These are phyloP conservation scores for Isabelozyma gotoi DNA, from an alignment of 805 yeast species.

Conservation along the genomic window DNA sequence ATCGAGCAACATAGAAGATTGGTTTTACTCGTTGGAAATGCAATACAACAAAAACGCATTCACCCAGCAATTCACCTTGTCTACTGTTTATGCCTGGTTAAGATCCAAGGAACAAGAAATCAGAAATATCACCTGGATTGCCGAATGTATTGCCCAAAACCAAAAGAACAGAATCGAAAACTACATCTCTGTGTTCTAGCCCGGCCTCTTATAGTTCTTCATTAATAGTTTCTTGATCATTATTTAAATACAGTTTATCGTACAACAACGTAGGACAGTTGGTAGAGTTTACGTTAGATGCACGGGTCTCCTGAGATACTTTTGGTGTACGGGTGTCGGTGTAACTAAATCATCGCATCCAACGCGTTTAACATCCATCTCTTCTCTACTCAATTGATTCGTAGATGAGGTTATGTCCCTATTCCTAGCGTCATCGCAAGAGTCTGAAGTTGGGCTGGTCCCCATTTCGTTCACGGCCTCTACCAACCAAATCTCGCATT, in stretches of 20 bases:
- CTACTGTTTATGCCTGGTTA: conserved; percentile 95
- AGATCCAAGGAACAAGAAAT: conserved; percentile 95
- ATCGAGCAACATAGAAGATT: conserved; percentile 81
- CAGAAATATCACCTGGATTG: conserved; percentile 98
- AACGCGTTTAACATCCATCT: background rate
- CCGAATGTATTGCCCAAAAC: conserved; percentile 98
- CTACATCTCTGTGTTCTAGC: conserved; percentile 80
- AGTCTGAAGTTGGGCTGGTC: background rate
- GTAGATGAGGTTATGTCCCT: background rate
- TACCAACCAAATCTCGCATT: conserved; percentile 36
- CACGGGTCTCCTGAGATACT: too few species aligned
- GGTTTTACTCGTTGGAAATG: conserved; percentile 91
- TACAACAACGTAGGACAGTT: too few species aligned
- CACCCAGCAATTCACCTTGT: conserved; percentile 91
- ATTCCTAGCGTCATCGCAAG: conserved; percentile 1
- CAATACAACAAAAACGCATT: conserved; percentile 87
- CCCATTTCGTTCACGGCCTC: conserved; percentile 28
- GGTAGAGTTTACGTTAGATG: too few species aligned
- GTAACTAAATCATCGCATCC: background rate
- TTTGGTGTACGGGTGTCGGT: background rate
- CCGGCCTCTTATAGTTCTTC: background rate
- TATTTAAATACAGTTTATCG: too few species aligned
- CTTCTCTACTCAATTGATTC: too few species aligned
- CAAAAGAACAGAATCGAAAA: conserved; percentile 92
- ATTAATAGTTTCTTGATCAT: background rate